phyloP scores from a whole-genome alignment of 257 asterid genomes.

The Solanum pennellii region DNA sequence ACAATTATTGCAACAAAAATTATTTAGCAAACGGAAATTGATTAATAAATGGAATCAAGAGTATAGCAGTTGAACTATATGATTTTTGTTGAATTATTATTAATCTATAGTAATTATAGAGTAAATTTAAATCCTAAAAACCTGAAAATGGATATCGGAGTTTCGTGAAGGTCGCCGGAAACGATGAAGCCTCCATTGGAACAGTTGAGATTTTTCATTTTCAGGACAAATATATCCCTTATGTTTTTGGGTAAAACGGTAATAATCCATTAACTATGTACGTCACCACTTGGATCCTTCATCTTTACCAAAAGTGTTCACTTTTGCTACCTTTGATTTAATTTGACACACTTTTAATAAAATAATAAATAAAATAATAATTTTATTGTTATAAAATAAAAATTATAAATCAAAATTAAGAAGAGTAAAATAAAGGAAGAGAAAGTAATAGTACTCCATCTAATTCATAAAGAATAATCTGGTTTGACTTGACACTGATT shows the following conservation, averaged over 20 bases:
- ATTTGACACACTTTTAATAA: no score
- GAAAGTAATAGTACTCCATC: no score
- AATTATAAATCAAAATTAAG: no score
- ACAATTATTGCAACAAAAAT: neutral
- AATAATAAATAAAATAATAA: no score
- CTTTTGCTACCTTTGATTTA: neutral
- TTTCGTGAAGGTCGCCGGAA: conserved; percentile 23
- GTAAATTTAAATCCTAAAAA: neutral
- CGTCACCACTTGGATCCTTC: neutral
- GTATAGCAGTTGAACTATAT: neutral
- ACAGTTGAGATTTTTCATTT: neutral
- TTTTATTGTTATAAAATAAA: no score
- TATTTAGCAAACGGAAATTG: neutral
- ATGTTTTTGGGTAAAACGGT: neutral
- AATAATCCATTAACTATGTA: neutral
- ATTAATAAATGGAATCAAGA: neutral
- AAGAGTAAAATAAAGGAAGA: no score
- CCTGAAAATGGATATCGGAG: conserved; percentile 35
- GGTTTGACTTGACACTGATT: accelerated
- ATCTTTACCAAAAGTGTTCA: neutral
- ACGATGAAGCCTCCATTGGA: conserved; percentile 42
- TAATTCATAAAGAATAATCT: no score
- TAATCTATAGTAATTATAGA: neutral
- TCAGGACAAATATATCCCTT: neutral
- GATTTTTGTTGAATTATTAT: neutral